These are phyloP conservation scores for Candida pseudoviswanathii DNA, from an alignment of 1,139 yeast species.

Conservation along the genomic window DNA sequence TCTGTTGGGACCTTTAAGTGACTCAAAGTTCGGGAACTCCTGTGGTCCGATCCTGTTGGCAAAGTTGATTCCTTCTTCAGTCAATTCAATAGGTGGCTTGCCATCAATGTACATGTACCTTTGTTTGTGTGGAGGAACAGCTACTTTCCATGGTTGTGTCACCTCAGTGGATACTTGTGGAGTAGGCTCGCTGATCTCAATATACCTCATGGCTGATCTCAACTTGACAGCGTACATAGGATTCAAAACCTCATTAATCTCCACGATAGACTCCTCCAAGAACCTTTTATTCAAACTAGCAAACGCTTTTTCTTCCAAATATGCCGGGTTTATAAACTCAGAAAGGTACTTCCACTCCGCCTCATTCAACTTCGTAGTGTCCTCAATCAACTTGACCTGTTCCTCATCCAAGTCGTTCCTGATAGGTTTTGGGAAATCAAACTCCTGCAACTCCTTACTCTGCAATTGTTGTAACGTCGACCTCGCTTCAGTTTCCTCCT, in stretches of 20 bases:
- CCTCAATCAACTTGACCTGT: conserved; percentile 30
- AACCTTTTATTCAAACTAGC: conserved; percentile 52
- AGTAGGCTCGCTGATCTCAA: conserved; percentile 57
- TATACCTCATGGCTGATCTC: conserved; percentile 47
- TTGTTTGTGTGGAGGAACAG: conserved; percentile 93
- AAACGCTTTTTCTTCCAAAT: conserved; percentile 35
- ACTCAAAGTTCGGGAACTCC: conserved; percentile 57
- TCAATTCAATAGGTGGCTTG: conserved; percentile 32
- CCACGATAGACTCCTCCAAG: conserved; percentile 68
- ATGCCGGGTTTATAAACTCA: conserved; percentile 57
- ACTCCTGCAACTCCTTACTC: conserved; percentile 74
- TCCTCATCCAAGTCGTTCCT: conserved; percentile 35
- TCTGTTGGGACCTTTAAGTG: no score
- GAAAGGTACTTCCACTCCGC: conserved; percentile 50
- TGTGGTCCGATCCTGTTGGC: conserved; percentile 44
- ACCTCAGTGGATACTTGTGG: conserved; percentile 65
- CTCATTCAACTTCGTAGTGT: conserved; percentile 22
- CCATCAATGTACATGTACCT: conserved; percentile 84
- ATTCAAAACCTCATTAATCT: conserved; percentile 64
- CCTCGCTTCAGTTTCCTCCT: conserved; percentile 71
- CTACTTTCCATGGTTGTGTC: conserved; percentile 79
- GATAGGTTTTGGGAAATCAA: conserved; percentile 70
- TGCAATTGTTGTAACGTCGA: conserved; percentile 83
- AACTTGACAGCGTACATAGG: conserved; percentile 53
- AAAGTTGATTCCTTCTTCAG: conserved; percentile 27